Conservation (phyloP, 495 filamentous ascomycete genomes). For the Penicillium fimorum region DNA sequence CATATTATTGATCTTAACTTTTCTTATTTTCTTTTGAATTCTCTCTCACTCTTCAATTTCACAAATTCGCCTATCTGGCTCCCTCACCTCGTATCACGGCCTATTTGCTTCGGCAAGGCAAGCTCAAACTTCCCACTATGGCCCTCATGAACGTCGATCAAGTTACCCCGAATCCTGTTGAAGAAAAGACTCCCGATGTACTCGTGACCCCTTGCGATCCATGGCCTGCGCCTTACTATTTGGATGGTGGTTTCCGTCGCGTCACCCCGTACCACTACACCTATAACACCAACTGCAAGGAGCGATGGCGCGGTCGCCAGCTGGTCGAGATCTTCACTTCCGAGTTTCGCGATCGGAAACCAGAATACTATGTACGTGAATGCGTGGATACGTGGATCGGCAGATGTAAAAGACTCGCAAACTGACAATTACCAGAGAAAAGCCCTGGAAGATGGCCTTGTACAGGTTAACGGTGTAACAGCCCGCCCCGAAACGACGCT, state of each 20-base stretch:
- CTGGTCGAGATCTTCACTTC: constrained; percentile 77
- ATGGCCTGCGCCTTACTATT: constrained; percentile 68
- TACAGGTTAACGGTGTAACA: constrained; percentile 69
- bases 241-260: constrained; percentile 76
- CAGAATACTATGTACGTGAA: constrained; percentile 76
- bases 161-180: constrained; percentile 35
- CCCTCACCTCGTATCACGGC: constrained; percentile 58
- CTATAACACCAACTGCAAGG: constrained; percentile 90
- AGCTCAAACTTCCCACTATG: constrained; percentile 50
- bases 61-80: constrained; percentile 44
- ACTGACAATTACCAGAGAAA: constrained; percentile 53
- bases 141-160: constrained; percentile 51
- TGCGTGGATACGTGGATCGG: neutral
- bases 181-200: constrained; percentile 50
- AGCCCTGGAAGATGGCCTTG: constrained; percentile 74
- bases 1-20: too few species aligned
- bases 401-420: neutral
- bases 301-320: constrained; percentile 76
- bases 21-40: too few species aligned
- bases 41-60: too few species aligned
- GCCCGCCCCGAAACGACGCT: constrained; percentile 57
- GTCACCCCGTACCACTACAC: constrained; percentile 90
- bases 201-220: constrained; percentile 62
- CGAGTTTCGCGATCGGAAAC: constrained; percentile 76
- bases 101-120: constrained; percentile 56